Percentiles rank a stretch among this genome's conserved stretches.
Conservation (phyloP, 805 yeast species). For the Candida parachauliodes region DNA sequence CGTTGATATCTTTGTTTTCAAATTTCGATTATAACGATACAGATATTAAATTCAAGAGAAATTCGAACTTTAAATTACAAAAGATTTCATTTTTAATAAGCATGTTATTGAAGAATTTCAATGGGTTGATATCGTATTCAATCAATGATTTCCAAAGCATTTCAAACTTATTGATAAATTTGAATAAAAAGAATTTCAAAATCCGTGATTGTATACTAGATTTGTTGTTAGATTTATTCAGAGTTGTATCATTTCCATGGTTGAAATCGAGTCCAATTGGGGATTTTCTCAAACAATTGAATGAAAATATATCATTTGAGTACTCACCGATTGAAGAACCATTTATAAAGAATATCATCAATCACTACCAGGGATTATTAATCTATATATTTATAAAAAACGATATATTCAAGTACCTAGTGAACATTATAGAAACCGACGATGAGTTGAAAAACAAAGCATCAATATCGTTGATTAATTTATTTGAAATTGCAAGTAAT, state of each 20-base stretch:
- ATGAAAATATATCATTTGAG: constrained; percentile 11
- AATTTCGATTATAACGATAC: constrained; percentile 32
- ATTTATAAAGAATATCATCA: constrained; percentile 28
- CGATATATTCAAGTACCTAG: constrained; percentile 48
- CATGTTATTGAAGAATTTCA: constrained; percentile 63
- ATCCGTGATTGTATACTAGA: constrained; percentile 66
- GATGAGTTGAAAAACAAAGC: constrained; percentile 54
- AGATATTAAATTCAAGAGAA: constrained; percentile 14
- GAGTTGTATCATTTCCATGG: constrained; percentile 60
- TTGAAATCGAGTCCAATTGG: constrained; percentile 21
- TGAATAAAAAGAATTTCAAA: constrained; percentile 50
- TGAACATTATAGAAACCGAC: constrained; percentile 38
- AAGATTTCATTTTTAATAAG: constrained; percentile 58
- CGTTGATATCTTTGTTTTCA: constrained; percentile 67
- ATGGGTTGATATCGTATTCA: constrained; percentile 69
- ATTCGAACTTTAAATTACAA: constrained; percentile 48
- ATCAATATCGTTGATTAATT: constrained; percentile 59
- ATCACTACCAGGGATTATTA: constrained; percentile 66
- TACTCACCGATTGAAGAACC: constrained; percentile 9
- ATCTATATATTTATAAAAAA: constrained; percentile 48
- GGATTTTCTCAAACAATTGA: constrained; percentile 14
- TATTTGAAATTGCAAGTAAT: constrained; percentile 50
- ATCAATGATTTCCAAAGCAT: constrained; percentile 54
- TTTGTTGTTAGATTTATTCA: constrained; percentile 62
- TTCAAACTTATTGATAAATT: constrained; percentile 54